Evolutionary conservation across 495 filamentous ascomycete species (phyloP), one percentile per base, ranked within the genome.

Genomic region (Clohesyomyces aquaticus): DNA sequence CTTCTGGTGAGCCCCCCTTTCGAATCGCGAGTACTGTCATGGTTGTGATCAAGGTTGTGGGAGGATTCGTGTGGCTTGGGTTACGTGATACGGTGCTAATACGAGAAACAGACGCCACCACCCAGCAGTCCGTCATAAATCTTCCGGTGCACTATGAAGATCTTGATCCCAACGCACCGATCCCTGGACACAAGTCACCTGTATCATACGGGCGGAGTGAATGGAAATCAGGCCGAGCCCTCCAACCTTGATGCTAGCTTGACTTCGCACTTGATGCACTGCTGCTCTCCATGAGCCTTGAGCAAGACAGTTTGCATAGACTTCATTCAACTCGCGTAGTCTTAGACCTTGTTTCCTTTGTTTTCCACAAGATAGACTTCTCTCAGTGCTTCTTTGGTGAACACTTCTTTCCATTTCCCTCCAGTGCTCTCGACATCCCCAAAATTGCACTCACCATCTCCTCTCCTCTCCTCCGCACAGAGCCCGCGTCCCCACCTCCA

Each of bases 71-170:
- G 58, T 52, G 46, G 47, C 58, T 28, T 26, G 27, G 26, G 58
- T 23, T 29, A 1, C 21, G 21, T 50, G 19, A 25, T 48, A 6
- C 43, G 27, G 21, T 45, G 48, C 58, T 61, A 27, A 61, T 42
- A 42, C 46, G 21, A n/a, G n/a, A 47, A 18, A 26, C 21, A 64
- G 61, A 57, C 45, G 28, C 28, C 53, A 50, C 52, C 1, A 26
- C n/a, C 27, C 11, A 32, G 2, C 11, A 18, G 19, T 25, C 59
- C 3, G 26, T 21, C 23, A 48, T 64, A 25, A 38, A 64, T 27
- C 54, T 64, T 18, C 61, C 53, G 6, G 46, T 64, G 45, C 52
- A 43, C 28, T 64, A 50, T 42, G 50, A 50, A 25, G 53, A 56
- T 16, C 14, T 35, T 26, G 22, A n/a, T 3, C 12, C 23, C 1